phyloP scores from a whole-genome alignment of 164 flowering plant species.

The Stephania japonica region DNA sequence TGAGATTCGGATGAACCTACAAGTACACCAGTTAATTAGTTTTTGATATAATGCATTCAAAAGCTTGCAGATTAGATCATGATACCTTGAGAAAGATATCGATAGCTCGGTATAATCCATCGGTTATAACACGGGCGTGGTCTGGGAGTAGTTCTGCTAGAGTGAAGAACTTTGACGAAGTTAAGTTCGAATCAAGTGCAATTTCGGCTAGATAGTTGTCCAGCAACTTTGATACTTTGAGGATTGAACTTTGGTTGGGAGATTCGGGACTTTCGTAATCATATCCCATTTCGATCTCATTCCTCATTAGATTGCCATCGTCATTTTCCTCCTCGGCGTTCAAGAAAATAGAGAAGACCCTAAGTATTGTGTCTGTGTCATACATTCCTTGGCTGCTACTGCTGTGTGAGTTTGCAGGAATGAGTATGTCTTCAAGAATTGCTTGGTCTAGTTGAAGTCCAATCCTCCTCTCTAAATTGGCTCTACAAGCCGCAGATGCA shows the following conservation, averaged over 20 bases:
- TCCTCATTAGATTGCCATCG: conserved; percentile 48
- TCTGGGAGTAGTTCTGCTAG: conserved; percentile 91
- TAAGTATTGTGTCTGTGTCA: conserved; percentile 66
- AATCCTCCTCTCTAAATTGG: conserved; percentile 83
- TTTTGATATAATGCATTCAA: neutral
- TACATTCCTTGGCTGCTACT: conserved; percentile 46
- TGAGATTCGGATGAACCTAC: conserved; percentile 89
- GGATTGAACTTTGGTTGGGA: conserved; percentile 78
- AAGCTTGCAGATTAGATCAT: neutral
- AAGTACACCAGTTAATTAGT: neutral
- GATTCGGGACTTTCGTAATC: conserved; percentile 85
- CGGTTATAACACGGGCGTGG: conserved; percentile 74
- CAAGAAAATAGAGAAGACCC: conserved; percentile 82
- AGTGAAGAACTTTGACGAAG: conserved; percentile 63
- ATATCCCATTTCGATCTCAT: conserved; percentile 65
- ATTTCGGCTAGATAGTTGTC: conserved; percentile 90
- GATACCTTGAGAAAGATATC: conserved; percentile 90
- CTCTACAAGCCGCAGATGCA: conserved; percentile 60
- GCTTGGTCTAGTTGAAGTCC: conserved; percentile 95
- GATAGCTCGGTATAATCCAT: conserved; percentile 84
- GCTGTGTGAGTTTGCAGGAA: conserved; percentile 59
- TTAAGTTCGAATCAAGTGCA: conserved; percentile 70
- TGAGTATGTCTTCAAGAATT: conserved; percentile 88
- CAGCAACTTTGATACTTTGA: conserved; percentile 79
- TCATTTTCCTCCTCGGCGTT: conserved; percentile 87